These are phyloP conservation scores for Punica granatum DNA, from an alignment of 345 rosid species.

Conservation along the genomic window DNA sequence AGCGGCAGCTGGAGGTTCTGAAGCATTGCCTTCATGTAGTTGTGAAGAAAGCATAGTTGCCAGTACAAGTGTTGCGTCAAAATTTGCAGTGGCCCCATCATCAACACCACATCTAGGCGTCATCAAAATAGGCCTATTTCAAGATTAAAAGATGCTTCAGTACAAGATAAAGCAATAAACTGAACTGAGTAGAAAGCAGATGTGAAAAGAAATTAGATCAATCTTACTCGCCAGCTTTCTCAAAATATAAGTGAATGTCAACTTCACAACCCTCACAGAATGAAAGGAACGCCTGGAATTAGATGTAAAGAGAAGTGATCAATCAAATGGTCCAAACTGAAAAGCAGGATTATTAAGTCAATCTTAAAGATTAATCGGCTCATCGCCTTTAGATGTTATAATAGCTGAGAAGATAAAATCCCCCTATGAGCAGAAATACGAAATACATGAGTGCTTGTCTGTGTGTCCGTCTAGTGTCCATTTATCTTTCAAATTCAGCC, in stretches of 20 bases:
- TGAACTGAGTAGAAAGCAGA: background rate
- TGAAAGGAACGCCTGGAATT: conserved; percentile 75
- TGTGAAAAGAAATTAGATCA: conserved; percentile 3
- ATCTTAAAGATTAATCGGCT: background rate
- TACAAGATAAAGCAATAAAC: background rate
- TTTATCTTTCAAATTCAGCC: background rate
- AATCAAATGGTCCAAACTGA: background rate
- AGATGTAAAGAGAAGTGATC: background rate
- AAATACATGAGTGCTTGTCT: background rate
- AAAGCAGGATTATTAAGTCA: background rate
- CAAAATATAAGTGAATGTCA: conserved; percentile 71
- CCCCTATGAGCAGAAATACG: background rate
- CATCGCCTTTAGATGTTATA: background rate
- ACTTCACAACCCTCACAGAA: conserved; percentile 89
- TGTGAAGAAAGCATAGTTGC: conserved; percentile 87
- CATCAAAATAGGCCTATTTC: conserved; percentile 80
- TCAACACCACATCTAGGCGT: conserved; percentile 78
- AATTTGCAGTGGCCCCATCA: conserved; percentile 60
- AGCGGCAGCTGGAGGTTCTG: conserved; percentile 37
- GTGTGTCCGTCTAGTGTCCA: background rate
- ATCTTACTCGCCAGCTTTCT: conserved; percentile 94
- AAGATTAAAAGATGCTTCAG: conserved; percentile 1
- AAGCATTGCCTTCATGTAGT: conserved; percentile 56
- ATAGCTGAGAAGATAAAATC: background rate
- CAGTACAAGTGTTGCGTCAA: conserved; percentile 81